Evolutionary conservation across 2,329 filamentous ascomycete genomes (phyloP), one percentile per base, ranked within the genome.

Genomic region (Biscogniauxia mediterranea): DNA sequence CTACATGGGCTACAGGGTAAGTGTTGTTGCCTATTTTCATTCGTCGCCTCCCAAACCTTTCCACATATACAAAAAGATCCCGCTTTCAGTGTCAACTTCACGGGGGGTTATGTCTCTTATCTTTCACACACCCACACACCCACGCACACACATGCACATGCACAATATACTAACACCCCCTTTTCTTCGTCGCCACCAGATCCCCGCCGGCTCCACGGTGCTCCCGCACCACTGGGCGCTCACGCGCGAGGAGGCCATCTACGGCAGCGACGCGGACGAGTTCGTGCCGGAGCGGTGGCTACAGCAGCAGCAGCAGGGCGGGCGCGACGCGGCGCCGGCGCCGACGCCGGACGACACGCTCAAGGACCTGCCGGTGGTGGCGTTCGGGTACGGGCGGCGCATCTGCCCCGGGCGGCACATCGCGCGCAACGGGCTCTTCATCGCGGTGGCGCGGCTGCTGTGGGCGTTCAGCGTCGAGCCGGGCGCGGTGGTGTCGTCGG

Each of bases 181-280:
- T 15, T 4, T 11, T 46, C 5, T 11, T 46, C 11, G 15, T 46
- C 38, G 11, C n/a, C n/a, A n/a, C n/a, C 68, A 71, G 17, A 78
- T 83, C 60, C 80, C 78, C 1, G 77, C 77, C 25, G 78, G 77
- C 7, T 76, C 78, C 0, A 74, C 76, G 5, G 66, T 83, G 11
- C 66, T 82, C n/a, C 64, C 76, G 17, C 82, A 81, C 53, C 68
- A 73, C 21, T 82, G 75, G 68, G 73, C 73, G 52, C 75, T 79
- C 32, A 67, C 69, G 4, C 72, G 75, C 13, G 76, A 78, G 46
- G 71, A 74, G 52, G 61, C 72, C 11, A 70, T 74, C 15, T 79
- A 73, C 55, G 86, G 87, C 1, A 38, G 53, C 1, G 61, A 75
- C 11, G 51, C 63, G 1, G 70, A 74, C 19, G 53, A 57, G 0